A percentile compares a stretch with the other conserved stretches of the same genome.
Evolutionary conservation across 2,329 filamentous ascomycete genomes (phyloP).

Genomic region (Xylaria sp.): DNA sequence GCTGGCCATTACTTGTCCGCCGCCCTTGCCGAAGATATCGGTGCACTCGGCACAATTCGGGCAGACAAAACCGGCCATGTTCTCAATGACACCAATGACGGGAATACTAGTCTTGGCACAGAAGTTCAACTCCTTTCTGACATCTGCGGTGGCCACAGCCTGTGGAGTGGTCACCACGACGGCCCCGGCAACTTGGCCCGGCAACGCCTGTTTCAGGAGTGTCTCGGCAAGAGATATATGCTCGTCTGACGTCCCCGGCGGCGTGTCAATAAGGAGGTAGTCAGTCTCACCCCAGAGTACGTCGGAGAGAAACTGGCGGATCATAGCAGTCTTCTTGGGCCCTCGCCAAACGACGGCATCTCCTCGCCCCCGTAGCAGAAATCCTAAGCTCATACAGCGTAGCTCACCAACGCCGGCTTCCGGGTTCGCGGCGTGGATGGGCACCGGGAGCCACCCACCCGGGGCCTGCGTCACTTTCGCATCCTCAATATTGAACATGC

Average conservation of each 20-base stretch:
- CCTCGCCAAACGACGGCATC: slow-evolving; percentile 97
- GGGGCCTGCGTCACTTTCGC: slow-evolving; percentile 88
- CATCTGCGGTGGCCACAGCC: slow-evolving; percentile 86
- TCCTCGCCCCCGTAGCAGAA: slow-evolving; percentile 74
- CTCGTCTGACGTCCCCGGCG: slow-evolving; percentile 92
- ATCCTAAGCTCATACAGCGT: slow-evolving; percentile 87
- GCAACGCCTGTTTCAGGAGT: slow-evolving; percentile 57
- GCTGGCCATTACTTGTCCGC: slow-evolving; percentile 80
- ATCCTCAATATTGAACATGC: slow-evolving; percentile 84
- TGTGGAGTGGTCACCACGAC: slow-evolving; percentile 96
- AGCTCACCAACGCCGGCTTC: slow-evolving; percentile 55
- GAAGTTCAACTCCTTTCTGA: slow-evolving; percentile 92
- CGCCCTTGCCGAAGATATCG: slow-evolving; percentile 87
- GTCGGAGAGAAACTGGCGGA: slow-evolving; percentile 89
- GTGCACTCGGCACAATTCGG: slow-evolving; percentile 78
- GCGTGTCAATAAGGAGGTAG: slow-evolving; percentile 91
- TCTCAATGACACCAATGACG: slow-evolving; percentile 87
- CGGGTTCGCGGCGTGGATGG: slow-evolving; percentile 62
- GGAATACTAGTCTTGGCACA: slow-evolving; percentile 76
- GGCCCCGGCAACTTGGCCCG: slow-evolving; percentile 72
- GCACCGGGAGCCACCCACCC: slow-evolving; percentile 86
- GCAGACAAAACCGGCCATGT: slow-evolving; percentile 92
- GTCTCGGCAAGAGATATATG: slow-evolving; percentile 93
- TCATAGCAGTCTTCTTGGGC: slow-evolving; percentile 98
- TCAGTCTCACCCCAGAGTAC: slow-evolving; percentile 86